A percentile compares a stretch with the other conserved stretches of the same genome.
phyloP scores from a whole-genome alignment of 192 early-diverging fungal species.

The Gaertneriomyces sp. region DNA sequence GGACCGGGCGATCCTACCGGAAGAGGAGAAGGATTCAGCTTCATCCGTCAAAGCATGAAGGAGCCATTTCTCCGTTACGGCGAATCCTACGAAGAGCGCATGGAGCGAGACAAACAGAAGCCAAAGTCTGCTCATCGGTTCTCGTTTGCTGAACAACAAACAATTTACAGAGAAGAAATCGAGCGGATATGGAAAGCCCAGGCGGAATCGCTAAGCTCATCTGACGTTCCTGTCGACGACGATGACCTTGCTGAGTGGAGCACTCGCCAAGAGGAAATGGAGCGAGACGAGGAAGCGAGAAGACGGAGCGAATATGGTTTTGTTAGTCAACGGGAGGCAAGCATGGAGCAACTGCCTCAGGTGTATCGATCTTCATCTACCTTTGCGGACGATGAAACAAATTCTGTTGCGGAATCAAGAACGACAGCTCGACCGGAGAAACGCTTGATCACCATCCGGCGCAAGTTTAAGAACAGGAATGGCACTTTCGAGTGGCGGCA shows the following conservation, averaged over 20 bases:
- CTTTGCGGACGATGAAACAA: not conserved
- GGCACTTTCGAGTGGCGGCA: slow-evolving; percentile 51
- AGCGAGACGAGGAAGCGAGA: slow-evolving; percentile 35
- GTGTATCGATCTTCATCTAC: not conserved
- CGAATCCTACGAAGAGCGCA: slow-evolving; percentile 75
- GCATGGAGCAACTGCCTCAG: not conserved
- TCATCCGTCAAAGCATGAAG: slow-evolving; percentile 95
- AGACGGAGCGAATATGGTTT: slow-evolving; percentile 25
- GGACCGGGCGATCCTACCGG: slow-evolving; percentile 98
- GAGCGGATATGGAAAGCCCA: slow-evolving; percentile 92
- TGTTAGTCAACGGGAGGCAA: slow-evolving; percentile 2
- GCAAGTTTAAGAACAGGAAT: not conserved
- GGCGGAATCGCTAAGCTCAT: slow-evolving; percentile 59
- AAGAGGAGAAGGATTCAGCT: slow-evolving; percentile 93
- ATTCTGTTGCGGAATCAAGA: slow-evolving; percentile 18
- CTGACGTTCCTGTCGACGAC: slow-evolving; percentile 50
- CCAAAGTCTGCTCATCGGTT: slow-evolving; percentile 38
- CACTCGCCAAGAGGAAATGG: slow-evolving; percentile 10
- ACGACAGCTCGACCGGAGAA: slow-evolving; percentile 1
- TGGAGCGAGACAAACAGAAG: slow-evolving; percentile 20
- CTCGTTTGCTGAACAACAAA: slow-evolving; percentile 84
- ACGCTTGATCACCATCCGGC: slow-evolving; percentile 14
- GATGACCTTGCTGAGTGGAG: slow-evolving; percentile 36
- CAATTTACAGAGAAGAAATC: slow-evolving; percentile 92
- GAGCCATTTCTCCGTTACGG: slow-evolving; percentile 90